Base-by-base conservation (phyloP, 371 early-diverging fungal genomes). In the Spraguea lophii region DNA sequence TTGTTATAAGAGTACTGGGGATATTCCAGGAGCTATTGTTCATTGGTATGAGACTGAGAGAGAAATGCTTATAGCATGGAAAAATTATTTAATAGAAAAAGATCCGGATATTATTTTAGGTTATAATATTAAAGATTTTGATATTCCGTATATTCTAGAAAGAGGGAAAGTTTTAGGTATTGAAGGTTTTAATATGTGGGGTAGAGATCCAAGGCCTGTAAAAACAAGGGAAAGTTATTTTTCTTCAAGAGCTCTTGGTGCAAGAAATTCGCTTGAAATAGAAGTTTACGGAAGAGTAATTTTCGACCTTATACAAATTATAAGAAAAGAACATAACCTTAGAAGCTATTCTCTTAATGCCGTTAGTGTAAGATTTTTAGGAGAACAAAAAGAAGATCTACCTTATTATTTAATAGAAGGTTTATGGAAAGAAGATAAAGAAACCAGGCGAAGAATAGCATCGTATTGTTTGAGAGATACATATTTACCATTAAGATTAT, bases 351-450 rank as follows among this genome's bases (percentile, higher is more conserved):
- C 95, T 0, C 76, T 98, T 20, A 98, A 98, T 68, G 76, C 90
- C 16, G 97, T 98, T 6, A 86, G 80, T 66, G 82, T 88, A 7
- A 83, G 89, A 56, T 95, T 97, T 57, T 69, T 98, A 40, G 83
- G 82, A 37, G 95, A 94, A 63, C 93, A 94, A 75, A 98, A 98
- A 68, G 97, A 97, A 71, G 99, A 98, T 66, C 93, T 98, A 0
- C 95, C 89, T 56, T 85, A 92, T 62, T 85, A 87, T 1, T 88
- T 90, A 42, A 95, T 98, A 70, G 80, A 84, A 0, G 89, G 86
- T 42, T 72, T 98, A 16, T 89, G 89, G 54, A 84, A 90, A 46
- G 88, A 85, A 30, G 84, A 81, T 61, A 75, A 77, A 30, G 93
- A 95, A 56, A 91, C 94, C 0, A 78, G 99, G 25, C 76, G 89